These are phyloP conservation scores for Tetracentron sinense DNA, from an alignment of 164 flowering plant genomes.

Conservation along the genomic window DNA sequence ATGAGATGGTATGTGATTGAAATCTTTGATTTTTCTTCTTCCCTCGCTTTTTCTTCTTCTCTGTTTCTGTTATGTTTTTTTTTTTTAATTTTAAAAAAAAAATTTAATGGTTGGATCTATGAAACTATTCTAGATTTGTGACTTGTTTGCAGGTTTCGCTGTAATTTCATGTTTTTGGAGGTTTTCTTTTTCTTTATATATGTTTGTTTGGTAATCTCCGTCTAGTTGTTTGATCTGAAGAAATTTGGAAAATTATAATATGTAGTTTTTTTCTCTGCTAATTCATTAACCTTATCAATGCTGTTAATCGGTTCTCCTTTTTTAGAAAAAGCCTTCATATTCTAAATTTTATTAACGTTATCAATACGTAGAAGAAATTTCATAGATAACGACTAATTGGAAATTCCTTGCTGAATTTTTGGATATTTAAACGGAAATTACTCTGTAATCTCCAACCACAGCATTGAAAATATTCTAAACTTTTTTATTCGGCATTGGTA, in stretches of 20 bases:
- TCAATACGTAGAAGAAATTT: too few species aligned
- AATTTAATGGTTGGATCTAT: constrained; percentile 6
- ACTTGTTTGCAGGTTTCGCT: background rate
- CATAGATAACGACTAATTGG: too few species aligned
- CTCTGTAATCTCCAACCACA: too few species aligned
- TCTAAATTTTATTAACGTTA: too few species aligned
- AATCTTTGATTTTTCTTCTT: background rate
- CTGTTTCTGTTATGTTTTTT: background rate
- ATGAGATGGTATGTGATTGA: constrained; percentile 72
- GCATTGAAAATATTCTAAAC: too few species aligned
- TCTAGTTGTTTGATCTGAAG: background rate
- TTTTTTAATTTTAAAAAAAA: background rate
- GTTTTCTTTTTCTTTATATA: background rate
- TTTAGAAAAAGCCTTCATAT: too few species aligned
- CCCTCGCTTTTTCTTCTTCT: background rate
- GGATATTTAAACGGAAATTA: too few species aligned
- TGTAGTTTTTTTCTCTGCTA: background rate
- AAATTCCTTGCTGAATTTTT: too few species aligned
- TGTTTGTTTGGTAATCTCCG: background rate
- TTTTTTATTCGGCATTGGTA: too few species aligned
- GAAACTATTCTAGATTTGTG: background rate
- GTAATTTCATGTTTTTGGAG: background rate
- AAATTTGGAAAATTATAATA: background rate
- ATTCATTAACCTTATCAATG: background rate
- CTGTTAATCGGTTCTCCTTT: background rate